Evolutionary conservation across 169 alveolate species (phyloP).

Genomic region (Besnoitia besnoiti): DNA sequence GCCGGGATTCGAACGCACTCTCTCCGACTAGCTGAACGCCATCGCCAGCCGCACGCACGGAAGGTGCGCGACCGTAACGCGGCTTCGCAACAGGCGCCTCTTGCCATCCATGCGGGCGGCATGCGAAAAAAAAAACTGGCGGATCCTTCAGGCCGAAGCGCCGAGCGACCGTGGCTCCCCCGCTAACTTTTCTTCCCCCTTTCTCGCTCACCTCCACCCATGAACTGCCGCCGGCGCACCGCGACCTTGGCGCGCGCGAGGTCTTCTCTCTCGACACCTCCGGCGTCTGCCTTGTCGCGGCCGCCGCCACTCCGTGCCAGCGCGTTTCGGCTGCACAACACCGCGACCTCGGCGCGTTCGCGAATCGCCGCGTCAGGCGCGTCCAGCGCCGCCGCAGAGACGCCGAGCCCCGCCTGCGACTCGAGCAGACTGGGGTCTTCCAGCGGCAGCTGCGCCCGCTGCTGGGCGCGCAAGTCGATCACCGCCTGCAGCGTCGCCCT

Average conservation of each 20-base stretch:
- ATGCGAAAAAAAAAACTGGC: too few species aligned
- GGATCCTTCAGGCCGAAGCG: too few species aligned
- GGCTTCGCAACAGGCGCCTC: too few species aligned
- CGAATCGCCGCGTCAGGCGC: neutral
- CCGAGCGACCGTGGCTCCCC: too few species aligned
- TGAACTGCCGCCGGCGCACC: slow-evolving; percentile 36
- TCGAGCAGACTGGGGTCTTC: neutral
- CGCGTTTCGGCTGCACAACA: neutral
- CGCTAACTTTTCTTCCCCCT: too few species aligned
- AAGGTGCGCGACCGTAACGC: too few species aligned
- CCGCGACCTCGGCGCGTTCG: neutral
- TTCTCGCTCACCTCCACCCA: slow-evolving; percentile 37
- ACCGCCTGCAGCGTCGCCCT: slow-evolving; percentile 2
- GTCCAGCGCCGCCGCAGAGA: neutral
- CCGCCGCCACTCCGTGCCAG: neutral
- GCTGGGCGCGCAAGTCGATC: slow-evolving; percentile 25
- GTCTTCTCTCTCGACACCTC: neutral
- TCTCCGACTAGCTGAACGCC: too few species aligned
- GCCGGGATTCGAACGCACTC: too few species aligned
- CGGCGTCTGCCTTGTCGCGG: neutral
- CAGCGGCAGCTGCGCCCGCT: slow-evolving; percentile 28
- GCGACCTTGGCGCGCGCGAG: slow-evolving; percentile 17
- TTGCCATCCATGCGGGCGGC: too few species aligned
- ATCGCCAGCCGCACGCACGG: too few species aligned
- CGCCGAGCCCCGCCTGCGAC: neutral